Base-by-base conservation (phyloP, 164 flowering plant genomes). In the Amborella trichopoda region DNA sequence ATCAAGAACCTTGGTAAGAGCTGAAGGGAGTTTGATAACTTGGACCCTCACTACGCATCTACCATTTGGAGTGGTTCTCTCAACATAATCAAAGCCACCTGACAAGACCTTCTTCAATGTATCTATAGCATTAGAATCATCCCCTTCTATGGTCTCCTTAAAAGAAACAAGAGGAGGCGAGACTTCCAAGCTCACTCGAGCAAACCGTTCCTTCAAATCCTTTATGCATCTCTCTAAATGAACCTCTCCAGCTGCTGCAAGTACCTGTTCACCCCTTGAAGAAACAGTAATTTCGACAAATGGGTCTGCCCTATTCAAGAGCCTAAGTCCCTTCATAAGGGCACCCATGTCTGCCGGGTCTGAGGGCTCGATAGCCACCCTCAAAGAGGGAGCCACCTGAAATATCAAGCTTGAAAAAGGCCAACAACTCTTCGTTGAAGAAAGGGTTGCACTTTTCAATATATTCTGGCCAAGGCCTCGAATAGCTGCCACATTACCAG, bases 201-300 rank as follows among this genome's bases (percentile, higher is more conserved):
- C 94, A 70, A 88, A 88, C 50, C 96, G 70, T 25, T 88, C 96
- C 60, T 80, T 74, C 62, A 88, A 59, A 67, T 88, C 96, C 58
- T 80, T 88, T 52, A 83, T 70, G 63, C 96, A 83, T 60, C 96
- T 75, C 65, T 88, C 94, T 8, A 88, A 73, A 63, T 88, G 96
- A 54, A 88, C 94, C 60, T 88, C 94, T 30, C 96, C 96, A 20
- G 96, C 96, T 44, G 94, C 94, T 49, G 94, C 79, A 65, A 87
- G 79, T 39, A 89, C 97, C 54, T 89, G 94, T 54, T 89, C 97
- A 17, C 97, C 97, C 55, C 82, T 78, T 23, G 85, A 55, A 55
- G 97, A 89, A 60, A 89, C 88, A 28, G 74, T 65, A 28, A 89
- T 79, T 67, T 89, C 97, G 2, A 89, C 94, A 71, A 89, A 85